Evolutionary conservation across 2,329 filamentous ascomycete species (phyloP), one percentile per base, ranked within the genome.

Genomic region (Phyllosticta citrichinensis): DNA sequence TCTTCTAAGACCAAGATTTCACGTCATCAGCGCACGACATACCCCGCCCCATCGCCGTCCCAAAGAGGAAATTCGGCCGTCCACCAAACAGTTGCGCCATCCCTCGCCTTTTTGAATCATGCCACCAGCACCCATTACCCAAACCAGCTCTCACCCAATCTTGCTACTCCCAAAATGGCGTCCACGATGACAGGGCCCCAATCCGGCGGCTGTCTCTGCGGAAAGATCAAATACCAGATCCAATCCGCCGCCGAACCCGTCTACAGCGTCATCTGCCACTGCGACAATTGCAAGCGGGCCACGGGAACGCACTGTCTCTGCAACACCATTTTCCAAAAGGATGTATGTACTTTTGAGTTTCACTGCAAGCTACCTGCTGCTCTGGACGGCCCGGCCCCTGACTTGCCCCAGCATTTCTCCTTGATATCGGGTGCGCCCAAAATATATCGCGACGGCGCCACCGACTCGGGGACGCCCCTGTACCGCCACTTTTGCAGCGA

Each of bases 221-320:
- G 58, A 17, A 51, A 30, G 1, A 51, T 60, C n/a, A 52, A 40
- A 17, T 60, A 55, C 33, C 8, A 10, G 10, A 25, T 60, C n/a
- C 2, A 24, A 10, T 17, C 33, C n/a, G 22, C 12, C 12, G 52
- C 52, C 11, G n/a, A 22, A 35, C 58, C 58, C 8, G 40, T 56
- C 54, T 61, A 61, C 58, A 61, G 50, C n/a, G 58, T 61, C 40
- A 47, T 61, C 54, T 61, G 54, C 58, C 58, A 61, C 58, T 56
- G 58, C 40, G 11, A 47, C 2, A 56, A 61, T 25, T 61, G 58
- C 58, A 61, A 61, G 22, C 52, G 53, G 24, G 19, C 55, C 20
- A 57, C 40, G 6, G 58, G 54, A 2, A 52, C 40, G 20, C 47
- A 56, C 20, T 56, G 53, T 35, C 14, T 61, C 35, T 51, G 27